Percentiles rank a stretch among this genome's conserved stretches.
phyloP scores from a whole-genome alignment of 2,329 filamentous ascomycete species.

The Colletotrichum camelliae region DNA sequence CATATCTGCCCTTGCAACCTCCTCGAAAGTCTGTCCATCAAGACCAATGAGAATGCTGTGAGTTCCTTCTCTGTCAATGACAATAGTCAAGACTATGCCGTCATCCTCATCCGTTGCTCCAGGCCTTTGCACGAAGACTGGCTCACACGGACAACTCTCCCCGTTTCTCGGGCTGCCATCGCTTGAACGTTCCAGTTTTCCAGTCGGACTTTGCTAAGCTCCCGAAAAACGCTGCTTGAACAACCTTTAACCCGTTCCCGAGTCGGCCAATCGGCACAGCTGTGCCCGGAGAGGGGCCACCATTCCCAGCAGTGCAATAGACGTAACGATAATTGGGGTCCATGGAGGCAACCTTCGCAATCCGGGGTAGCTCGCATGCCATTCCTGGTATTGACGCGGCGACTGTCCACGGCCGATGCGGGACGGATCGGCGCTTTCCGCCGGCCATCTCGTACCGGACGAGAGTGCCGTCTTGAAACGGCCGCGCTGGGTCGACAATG shows the following conservation, averaged over 20 bases:
- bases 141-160: constrained; percentile 31
- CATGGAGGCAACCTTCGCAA: constrained; percentile 22
- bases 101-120: constrained; percentile 22
- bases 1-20: constrained; percentile 22
- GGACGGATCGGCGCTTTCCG: neutral
- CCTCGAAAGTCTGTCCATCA: constrained; percentile 21
- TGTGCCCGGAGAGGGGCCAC: constrained; percentile 18
- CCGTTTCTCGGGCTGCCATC: constrained; percentile 23
- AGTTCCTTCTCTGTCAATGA: constrained; percentile 19
- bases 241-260: neutral
- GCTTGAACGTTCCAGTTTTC: constrained; percentile 20
- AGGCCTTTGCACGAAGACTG: constrained; percentile 22
- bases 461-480: constrained; percentile 4
- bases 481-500: constrained; percentile 17
- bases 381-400: constrained; percentile 19
- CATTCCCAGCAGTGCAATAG: constrained; percentile 22
- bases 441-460: constrained; percentile 19
- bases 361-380: constrained; percentile 22
- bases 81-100: constrained; percentile 22
- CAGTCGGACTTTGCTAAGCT: constrained; percentile 24
- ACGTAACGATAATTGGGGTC: constrained; percentile 20
- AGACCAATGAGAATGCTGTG: constrained; percentile 23
- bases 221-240: constrained; percentile 20
- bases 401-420: constrained; percentile 4
- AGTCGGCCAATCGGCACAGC: constrained; percentile 19